Evolutionary conservation across 176 grass and related monocot genomes (phyloP), one percentile per base, ranked within the genome.

Genomic region (maize (Zea mays)): DNA sequence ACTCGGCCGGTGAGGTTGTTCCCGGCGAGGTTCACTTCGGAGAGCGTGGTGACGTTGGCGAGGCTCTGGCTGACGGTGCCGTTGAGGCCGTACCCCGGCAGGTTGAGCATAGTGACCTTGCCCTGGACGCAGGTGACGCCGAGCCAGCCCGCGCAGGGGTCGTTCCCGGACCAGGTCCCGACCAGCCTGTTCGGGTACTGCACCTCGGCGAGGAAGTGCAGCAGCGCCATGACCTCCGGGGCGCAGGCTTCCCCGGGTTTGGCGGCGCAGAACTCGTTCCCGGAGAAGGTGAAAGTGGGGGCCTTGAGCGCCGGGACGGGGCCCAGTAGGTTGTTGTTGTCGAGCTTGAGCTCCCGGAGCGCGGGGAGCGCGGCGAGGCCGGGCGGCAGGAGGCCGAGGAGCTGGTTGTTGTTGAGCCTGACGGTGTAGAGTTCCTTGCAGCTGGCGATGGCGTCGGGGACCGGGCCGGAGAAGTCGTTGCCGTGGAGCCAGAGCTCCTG

Each of bases 401-500:
- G 87, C n/a, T n/a, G 42, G 85, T 99, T 99, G 80, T 1, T 54
- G 81, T 92, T 95, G 72, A 99, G 82, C 44, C 20, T 77, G 76
- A 99, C 73, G 11, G 17, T 62, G 15, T 3, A 8, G 48, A 99
- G 73, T 6, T 59, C 63, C 43, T 35, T 79, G 81, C 86, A 90
- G n/a, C 12, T 45, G 56, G 43, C 85, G 73, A 99, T 90, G 59
- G 10, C 74, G 39, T 74, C 68, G 3, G 96, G 88, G 76, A 99
- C 80, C 13, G 85, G 59, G 3, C 96, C 96, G 5, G 85, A 73
- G 84, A 99, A 95, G 6, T 86, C 20, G 71, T 99, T 99, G 11
- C 92, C 91, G 64, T 99, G 96, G 10, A 99, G 90, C 96, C 96
- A 99, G 2, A 90, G 85, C 5, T 83, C 27, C 33, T 75, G 82